Evolutionary conservation across 495 filamentous ascomycete genomes (phyloP), one percentile per base, ranked within the genome.

Genomic region (Podospora didyma): DNA sequence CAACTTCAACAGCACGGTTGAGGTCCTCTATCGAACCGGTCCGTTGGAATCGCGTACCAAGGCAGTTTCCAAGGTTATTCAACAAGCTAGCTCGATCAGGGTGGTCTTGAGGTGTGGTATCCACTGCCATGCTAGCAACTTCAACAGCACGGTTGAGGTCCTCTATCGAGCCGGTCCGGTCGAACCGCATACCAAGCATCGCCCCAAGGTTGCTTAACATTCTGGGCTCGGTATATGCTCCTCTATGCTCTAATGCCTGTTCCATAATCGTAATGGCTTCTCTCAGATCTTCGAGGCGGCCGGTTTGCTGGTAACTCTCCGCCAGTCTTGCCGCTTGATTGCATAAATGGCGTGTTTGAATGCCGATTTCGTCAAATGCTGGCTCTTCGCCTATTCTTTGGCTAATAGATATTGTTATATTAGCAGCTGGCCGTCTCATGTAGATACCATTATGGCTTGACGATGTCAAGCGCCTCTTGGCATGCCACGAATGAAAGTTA

Each of bases 21-120:
- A 60, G 31, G 46, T 60, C 52, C 31, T 56, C 45, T n/a, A 60
- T 50, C 47, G 47, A 50, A 23, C 44, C 37, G 44, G 37, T 46
- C 51, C 44, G 51, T 6, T 22, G 23, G 22, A 50, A 50, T 50
- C 47, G 47, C 47, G 7, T 50, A 22, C 23, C 47, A 35, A 53
- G 50, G 20, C 26, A 45, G 6, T 6, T 53, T 53, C 53, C 47
- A 46, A 49, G 46, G 42, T 41, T 41, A 19, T 19, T 44, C 12
- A 56, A 37, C 16, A n/a, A 10, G 6, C 14, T 14, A 10, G 17
- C 57, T 55, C 44, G 42, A 28, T 45, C 51, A 14, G 20, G 14
- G 31, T 41, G 42, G 51, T 42, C 39, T 52, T 41, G n/a, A 41
- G 21, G 44, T 14, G 24, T 41, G 34, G 49, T 19, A 51, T 37